A percentile compares a stretch with the other conserved stretches of the same genome.
Conservation (phyloP, 768 basidiomycete genomes). For the Russula vinacea region DNA sequence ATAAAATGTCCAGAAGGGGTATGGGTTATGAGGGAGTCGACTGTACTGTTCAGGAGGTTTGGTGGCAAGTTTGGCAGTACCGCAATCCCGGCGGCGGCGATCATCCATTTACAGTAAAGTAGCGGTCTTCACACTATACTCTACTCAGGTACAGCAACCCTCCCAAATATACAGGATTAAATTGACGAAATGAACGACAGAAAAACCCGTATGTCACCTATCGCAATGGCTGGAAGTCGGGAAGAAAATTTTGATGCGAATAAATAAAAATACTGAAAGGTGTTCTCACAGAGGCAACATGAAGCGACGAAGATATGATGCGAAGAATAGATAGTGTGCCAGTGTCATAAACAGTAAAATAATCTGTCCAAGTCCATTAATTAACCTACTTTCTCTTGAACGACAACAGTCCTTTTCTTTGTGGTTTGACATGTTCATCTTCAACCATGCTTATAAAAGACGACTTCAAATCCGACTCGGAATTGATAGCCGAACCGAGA, state of each 20-base stretch:
- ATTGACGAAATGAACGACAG: background rate
- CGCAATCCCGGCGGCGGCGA: no score
- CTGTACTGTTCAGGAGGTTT: no score
- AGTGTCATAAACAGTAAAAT: background rate
- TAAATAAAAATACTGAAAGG: background rate
- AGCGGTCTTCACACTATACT: background rate
- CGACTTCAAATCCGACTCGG: slow-evolving; percentile 12
- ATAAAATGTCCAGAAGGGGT: no score
- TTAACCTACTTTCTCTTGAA: slow-evolving; percentile 8
- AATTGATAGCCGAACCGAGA: slow-evolving; percentile 9
- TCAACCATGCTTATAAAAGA: slow-evolving; percentile 13
- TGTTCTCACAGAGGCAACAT: background rate
- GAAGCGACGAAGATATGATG: background rate
- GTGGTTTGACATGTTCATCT: slow-evolving; percentile 13
- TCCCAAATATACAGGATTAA: background rate
- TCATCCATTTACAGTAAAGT: no score
- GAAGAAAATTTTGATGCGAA: background rate
- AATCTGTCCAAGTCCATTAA: background rate
- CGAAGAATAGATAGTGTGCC: background rate
- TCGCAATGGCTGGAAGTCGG: background rate
- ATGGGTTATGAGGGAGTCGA: no score
- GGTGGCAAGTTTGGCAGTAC: no score
- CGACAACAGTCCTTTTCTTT: slow-evolving; percentile 16
- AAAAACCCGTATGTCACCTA: background rate
- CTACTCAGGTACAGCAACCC: background rate